Conservation (phyloP, 1,139 yeast species). For the Geotrichum reessii region DNA sequence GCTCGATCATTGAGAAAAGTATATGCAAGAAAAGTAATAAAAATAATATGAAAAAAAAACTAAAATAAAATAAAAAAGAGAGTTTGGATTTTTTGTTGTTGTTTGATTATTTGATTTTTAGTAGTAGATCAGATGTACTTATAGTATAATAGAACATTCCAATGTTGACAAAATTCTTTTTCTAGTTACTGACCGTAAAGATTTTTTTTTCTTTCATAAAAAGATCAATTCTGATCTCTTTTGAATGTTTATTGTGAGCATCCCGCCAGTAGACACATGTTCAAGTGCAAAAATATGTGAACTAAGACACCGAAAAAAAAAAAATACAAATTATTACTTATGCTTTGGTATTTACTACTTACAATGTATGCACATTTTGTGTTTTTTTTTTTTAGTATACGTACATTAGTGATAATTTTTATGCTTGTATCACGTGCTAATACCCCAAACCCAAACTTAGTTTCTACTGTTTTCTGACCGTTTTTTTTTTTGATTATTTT, state of each 20-base stretch:
- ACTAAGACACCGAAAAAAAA: too few species aligned
- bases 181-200: background rate
- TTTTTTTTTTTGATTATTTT: background rate
- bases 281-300: too few species aligned
- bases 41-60: too few species aligned
- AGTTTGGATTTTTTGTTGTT: background rate
- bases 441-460: background rate
- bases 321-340: too few species aligned
- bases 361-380: background rate
- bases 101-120: background rate
- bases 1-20: constrained; percentile 50
- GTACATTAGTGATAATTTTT: background rate
- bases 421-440: background rate
- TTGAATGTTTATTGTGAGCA: too few species aligned
- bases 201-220: too few species aligned
- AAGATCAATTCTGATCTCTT: too few species aligned
- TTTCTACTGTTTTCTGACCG: background rate
- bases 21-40: background rate
- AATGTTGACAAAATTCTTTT: background rate
- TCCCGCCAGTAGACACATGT: too few species aligned
- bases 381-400: background rate
- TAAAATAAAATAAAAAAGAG: background rate
- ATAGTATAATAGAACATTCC: background rate
- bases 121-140: background rate
- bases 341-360: background rate